phyloP scores from a whole-genome alignment of 768 basidiomycete genomes.

The Kwoniella bestiolae region DNA sequence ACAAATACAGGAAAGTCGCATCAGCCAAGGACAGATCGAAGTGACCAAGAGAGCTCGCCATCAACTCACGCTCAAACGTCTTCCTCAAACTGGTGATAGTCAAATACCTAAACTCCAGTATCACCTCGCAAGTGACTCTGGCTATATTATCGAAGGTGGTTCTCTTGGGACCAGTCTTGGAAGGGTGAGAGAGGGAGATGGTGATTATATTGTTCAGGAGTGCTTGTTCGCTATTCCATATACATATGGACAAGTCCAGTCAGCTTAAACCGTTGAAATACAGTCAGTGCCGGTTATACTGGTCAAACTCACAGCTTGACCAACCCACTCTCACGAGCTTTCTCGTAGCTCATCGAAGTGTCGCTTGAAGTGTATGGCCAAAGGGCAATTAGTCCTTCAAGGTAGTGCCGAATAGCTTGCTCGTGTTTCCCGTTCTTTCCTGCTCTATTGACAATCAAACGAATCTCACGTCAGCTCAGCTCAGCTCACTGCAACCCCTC shows the following conservation, averaged over 20 bases:
- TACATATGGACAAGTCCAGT: no score
- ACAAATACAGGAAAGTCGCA: not conserved
- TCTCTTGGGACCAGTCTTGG: constrained; percentile 1
- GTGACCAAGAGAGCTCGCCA: no score
- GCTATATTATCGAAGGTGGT: constrained; percentile 9
- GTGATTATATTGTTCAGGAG: constrained; percentile 8
- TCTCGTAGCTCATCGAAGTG: not conserved
- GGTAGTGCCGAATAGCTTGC: constrained; percentile 6
- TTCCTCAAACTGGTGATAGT: constrained; percentile 1
- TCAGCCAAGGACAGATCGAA: not conserved
- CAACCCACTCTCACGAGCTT: not conserved
- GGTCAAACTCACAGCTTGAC: not conserved
- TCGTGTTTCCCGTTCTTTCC: not conserved
- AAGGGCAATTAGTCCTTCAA: not conserved
- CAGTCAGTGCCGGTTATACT: no score
- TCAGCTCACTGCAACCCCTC: not conserved
- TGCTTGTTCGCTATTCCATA: constrained; percentile 13
- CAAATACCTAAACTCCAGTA: constrained; percentile 6
- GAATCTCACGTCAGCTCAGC: not conserved
- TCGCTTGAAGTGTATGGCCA: constrained; percentile 2
- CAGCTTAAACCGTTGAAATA: no score
- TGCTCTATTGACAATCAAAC: not conserved
- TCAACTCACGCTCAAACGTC: constrained; percentile 19
- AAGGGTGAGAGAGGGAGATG: constrained; percentile 5
- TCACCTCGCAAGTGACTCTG: constrained; percentile 2